phyloP scores from a whole-genome alignment of 441 rosid genomes.

The Jatropha podagrica region DNA sequence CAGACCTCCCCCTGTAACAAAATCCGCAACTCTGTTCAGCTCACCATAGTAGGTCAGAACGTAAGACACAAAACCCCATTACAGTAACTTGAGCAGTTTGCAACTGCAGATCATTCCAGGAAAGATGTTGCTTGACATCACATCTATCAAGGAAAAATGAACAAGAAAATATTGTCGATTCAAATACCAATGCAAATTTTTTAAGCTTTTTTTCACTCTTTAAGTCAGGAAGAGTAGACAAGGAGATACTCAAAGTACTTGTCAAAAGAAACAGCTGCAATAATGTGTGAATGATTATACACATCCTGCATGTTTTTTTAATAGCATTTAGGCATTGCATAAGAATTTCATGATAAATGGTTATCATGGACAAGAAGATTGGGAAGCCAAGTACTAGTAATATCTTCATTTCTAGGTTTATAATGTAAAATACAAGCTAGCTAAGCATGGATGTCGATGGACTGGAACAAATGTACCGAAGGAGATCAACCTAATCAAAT shows the following conservation, averaged over 20 bases:
- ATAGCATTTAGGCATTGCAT: background rate
- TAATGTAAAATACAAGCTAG: background rate
- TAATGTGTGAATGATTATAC: background rate
- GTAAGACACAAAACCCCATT: background rate
- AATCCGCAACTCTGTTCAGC: constrained; percentile 19
- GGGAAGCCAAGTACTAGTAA: background rate
- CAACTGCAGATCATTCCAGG: constrained; percentile 7
- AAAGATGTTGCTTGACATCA: constrained; percentile 13
- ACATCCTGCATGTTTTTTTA: background rate
- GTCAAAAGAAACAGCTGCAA: background rate
- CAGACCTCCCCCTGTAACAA: constrained; percentile 78
- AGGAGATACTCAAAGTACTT: background rate
- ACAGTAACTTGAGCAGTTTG: background rate
- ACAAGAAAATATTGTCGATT: background rate
- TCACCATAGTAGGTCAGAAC: background rate
- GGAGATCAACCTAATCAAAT: background rate
- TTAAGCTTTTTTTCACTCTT: background rate
- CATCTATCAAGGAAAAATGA: background rate
- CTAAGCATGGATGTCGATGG: background rate
- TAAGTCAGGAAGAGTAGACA: background rate
- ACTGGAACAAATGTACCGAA: background rate
- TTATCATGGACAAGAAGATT: background rate
- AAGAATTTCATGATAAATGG: background rate
- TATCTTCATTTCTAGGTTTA: background rate
- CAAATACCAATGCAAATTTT: background rate